These are phyloP conservation scores for Moringa oleifera DNA, from an alignment of 345 rosid genomes.

Conservation along the genomic window DNA sequence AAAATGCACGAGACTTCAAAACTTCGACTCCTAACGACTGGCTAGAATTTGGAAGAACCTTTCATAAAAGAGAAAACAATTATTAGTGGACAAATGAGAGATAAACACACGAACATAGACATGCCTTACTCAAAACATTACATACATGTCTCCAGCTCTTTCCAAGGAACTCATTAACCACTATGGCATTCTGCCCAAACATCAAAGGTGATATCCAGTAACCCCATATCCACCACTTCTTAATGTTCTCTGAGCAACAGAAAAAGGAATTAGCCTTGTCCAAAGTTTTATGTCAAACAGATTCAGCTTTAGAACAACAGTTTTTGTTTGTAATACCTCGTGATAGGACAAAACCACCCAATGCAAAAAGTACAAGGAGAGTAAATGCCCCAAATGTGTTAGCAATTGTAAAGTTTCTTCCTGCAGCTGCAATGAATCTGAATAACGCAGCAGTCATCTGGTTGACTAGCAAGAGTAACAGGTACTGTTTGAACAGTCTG, in stretches of 20 bases:
- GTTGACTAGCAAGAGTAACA: constrained; percentile 40
- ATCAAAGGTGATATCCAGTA: constrained; percentile 76
- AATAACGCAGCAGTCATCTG: constrained; percentile 68
- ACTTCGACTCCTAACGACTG: constrained; percentile 39
- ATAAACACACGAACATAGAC: neutral
- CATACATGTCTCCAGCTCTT: constrained; percentile 57
- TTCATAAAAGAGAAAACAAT: neutral
- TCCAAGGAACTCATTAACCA: constrained; percentile 66
- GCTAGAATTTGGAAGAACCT: constrained; percentile 17
- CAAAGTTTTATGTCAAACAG: neutral
- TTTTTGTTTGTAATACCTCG: constrained; percentile 27
- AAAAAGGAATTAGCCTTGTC: neutral
- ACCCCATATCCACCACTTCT: constrained; percentile 92
- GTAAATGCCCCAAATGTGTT: constrained; percentile 58
- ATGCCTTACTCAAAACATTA: neutral
- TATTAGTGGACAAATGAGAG: neutral
- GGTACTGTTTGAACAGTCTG: constrained; percentile 67
- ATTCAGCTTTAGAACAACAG: neutral
- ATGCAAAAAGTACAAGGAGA: constrained; percentile 41
- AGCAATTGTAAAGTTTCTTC: constrained; percentile 61
- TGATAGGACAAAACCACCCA: constrained; percentile 63
- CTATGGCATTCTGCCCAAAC: constrained; percentile 71
- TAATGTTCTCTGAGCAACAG: constrained; percentile 46
- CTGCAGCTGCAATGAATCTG: constrained; percentile 44
- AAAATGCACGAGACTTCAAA: constrained; percentile 39